A percentile compares a stretch with the other conserved stretches of the same genome.
These are phyloP conservation scores for Hyphopichia khmerensis DNA, from an alignment of 1,139 yeast species.

Conservation along the genomic window DNA sequence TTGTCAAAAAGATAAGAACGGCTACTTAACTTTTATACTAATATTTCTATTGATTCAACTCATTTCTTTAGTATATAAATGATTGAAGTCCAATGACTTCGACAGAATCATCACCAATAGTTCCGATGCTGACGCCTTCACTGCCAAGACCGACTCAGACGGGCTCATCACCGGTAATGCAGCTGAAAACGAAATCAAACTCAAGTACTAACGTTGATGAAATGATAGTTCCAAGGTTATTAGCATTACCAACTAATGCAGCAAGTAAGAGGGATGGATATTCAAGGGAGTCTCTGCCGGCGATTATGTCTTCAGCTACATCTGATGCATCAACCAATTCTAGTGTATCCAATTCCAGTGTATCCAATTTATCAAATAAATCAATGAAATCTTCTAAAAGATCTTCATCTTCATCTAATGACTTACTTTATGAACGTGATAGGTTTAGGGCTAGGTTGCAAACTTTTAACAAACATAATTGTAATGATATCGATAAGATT, in stretches of 20 bases:
- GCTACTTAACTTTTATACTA: too few relatives aligned
- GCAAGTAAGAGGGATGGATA: too few relatives aligned
- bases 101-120: background rate
- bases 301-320: background rate
- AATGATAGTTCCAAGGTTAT: background rate
- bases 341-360: too few relatives aligned
- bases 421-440: conserved; percentile 42
- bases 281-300: background rate
- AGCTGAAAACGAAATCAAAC: background rate
- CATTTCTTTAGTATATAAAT: too few relatives aligned
- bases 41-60: too few relatives aligned
- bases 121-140: background rate
- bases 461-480: conserved; percentile 23
- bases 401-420: conserved; percentile 44
- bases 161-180: background rate
- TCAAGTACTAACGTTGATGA: background rate
- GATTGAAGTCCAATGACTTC: conserved; percentile 2
- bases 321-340: background rate
- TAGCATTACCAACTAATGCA: background rate
- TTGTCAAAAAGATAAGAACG: too few relatives aligned
- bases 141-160: background rate
- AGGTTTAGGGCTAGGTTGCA: conserved; percentile 43
- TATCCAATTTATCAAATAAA: too few relatives aligned
- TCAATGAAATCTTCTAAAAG: conserved; percentile 24
- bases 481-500: conserved; percentile 6